Evolutionary conservation across 2,329 filamentous ascomycete species (phyloP), one percentile per base, ranked within the genome.

Genomic region (Calonectria honghensis): DNA sequence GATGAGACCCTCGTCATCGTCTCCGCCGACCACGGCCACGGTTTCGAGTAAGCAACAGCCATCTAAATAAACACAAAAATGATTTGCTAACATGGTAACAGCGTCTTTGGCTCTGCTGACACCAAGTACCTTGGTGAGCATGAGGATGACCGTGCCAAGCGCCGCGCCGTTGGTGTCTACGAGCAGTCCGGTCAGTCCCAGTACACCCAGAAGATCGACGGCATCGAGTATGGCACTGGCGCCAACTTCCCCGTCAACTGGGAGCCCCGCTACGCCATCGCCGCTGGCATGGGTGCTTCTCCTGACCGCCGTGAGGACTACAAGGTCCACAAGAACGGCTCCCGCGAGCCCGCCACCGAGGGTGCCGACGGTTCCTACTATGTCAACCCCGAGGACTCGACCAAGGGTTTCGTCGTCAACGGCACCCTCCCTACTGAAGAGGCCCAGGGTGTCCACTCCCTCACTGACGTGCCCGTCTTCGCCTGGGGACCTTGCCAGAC

Each of bases 11-110:
- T 96, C 4, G 89, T 97, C 77, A 83, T 97, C 65, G 94, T 97
- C 64, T 95, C 95, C 4, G 94, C 95, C n/a, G 95, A 97, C 82
- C 95, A 97, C 88, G 95, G 95, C 52, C 95, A 97, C 86, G 95
- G 95, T 70, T 97, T 97, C 83, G 95, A 96, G 84, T 87, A 78
- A 79, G 85, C 79, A 20, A 24, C 16, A 20, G 4, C 11, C 10
- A 24, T 31, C 11, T 29, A 6, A 11, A 41, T 6, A n/a, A 14
- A 31, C 39, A 37, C 37, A 59, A 31, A 20, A 27, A 54, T 24
- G 13, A 54, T 2, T 39, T 61, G 16, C 45, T 72, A 50, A 51
- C 3, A 66, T 75, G 72, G 75, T 20, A n/a, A 18, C 70, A 85
- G 84, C 79, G 95, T 97, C 79, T 96, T 93, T 83, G 95, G 95